Evolutionary conservation across 192 early-diverging fungal species (phyloP).

Genomic region (Backusella westeae): DNA sequence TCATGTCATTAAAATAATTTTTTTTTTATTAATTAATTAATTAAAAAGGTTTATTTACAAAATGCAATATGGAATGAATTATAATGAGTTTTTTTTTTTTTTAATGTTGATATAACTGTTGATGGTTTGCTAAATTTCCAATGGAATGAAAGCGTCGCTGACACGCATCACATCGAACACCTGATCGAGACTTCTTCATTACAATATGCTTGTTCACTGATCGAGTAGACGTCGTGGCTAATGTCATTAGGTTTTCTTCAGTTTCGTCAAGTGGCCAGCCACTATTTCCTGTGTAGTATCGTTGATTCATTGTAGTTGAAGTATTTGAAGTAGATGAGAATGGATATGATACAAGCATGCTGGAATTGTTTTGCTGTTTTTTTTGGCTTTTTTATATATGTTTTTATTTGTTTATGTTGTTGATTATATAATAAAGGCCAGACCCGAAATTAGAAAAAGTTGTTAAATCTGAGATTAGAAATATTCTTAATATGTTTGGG

Average conservation of each 20-base stretch:
- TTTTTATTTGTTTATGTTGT: background rate
- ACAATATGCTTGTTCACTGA: background rate
- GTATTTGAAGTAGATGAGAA: background rate
- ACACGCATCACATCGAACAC: conserved; percentile 12
- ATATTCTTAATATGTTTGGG: background rate
- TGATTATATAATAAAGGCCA: background rate
- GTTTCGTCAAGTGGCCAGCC: conserved; percentile 18
- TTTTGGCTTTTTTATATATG: background rate
- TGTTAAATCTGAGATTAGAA: background rate
- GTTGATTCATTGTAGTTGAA: background rate
- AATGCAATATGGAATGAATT: background rate
- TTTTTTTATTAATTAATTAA: too few relatives aligned
- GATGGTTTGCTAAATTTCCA: conserved; percentile 18
- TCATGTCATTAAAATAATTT: conserved; percentile 45
- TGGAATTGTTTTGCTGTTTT: too few relatives aligned
- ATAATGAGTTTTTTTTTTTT: background rate
- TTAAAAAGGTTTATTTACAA: background rate
- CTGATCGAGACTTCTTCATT: conserved; percentile 6
- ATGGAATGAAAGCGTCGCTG: conserved; percentile 16
- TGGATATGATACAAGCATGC: background rate
- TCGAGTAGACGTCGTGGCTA: conserved; percentile 1
- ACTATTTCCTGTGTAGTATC: background rate
- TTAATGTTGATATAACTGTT: conserved; percentile 23
- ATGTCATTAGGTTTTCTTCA: conserved; percentile 19
- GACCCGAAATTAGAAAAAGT: background rate